These are phyloP conservation scores for Parascedosporium putredinis DNA, from an alignment of 2,329 filamentous ascomycete species.

Conservation along the genomic window DNA sequence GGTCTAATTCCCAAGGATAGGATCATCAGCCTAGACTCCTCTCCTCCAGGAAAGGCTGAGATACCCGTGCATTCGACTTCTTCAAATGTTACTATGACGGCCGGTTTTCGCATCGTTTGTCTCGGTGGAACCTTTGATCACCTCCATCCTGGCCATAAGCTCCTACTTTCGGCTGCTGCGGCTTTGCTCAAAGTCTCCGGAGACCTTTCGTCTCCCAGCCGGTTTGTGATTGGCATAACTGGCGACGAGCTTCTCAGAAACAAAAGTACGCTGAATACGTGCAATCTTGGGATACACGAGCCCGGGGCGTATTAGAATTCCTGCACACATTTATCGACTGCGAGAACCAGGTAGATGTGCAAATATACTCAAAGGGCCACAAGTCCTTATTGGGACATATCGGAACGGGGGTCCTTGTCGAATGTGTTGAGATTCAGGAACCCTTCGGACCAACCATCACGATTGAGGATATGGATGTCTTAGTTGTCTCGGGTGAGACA, in stretches of 20 bases:
- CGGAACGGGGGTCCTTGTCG: slow-evolving; percentile 54
- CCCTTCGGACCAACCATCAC: slow-evolving; percentile 85
- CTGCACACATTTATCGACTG: slow-evolving; percentile 51
- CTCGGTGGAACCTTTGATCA: slow-evolving; percentile 96
- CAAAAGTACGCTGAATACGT: slow-evolving; percentile 80
- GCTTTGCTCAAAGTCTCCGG: slow-evolving; percentile 52
- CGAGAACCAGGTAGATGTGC: slow-evolving; percentile 20
- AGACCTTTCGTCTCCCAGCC: slow-evolving; percentile 31
- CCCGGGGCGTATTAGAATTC: slow-evolving; percentile 60
- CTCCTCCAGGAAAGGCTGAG: slow-evolving; percentile 21
- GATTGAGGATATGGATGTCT: slow-evolving; percentile 62
- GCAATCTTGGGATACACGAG: slow-evolving; percentile 69
- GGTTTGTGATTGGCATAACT: slow-evolving; percentile 76
- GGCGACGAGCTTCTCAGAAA: slow-evolving; percentile 76
- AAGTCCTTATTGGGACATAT: slow-evolving; percentile 16
- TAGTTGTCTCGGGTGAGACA: slow-evolving; percentile 85
- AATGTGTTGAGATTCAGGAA: slow-evolving; percentile 78
- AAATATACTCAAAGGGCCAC: slow-evolving; percentile 10
- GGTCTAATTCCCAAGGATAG: slow-evolving; percentile 38
- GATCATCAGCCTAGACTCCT: slow-evolving; percentile 40
- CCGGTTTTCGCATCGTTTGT: slow-evolving; percentile 39
- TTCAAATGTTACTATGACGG: background rate
- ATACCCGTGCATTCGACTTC: background rate
- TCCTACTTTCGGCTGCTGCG: slow-evolving; percentile 81
- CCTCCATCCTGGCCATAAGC: slow-evolving; percentile 87